Conservation (phyloP, 2,329 filamentous ascomycete species). For the Fusarium mexicanum region DNA sequence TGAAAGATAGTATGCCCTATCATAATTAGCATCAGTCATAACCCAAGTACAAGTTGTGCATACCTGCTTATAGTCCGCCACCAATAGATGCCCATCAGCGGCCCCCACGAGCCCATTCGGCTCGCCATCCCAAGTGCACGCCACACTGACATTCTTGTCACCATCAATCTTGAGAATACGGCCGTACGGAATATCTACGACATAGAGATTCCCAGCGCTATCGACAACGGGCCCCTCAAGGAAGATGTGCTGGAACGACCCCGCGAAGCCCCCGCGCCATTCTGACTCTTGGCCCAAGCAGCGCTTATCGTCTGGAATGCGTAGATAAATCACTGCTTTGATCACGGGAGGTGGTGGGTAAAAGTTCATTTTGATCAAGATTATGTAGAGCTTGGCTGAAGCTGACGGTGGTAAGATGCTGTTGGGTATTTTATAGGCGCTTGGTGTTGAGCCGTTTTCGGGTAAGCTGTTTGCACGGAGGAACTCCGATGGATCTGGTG, state of each 20-base stretch:
- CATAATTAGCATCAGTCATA: neutral
- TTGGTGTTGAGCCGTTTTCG: no score
- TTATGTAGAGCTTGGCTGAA: neutral
- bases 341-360: conserved; percentile 47
- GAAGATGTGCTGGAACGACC: conserved; percentile 51
- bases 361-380: conserved; percentile 45
- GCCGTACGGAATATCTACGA: conserved; percentile 54
- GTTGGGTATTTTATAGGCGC: neutral
- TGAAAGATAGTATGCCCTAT: conserved; percentile 51
- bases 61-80: conserved; percentile 56
- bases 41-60: neutral
- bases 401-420: rapidly evolving
- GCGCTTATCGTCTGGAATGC: conserved; percentile 49
- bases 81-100: conserved; percentile 46
- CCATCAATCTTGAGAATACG: conserved; percentile 49
- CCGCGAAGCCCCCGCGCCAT: conserved; percentile 51
- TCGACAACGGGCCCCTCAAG: conserved; percentile 51
- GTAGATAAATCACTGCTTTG: conserved; percentile 48
- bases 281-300: conserved; percentile 48
- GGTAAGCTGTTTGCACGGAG: neutral
- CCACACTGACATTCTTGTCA: conserved; percentile 44
- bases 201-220: conserved; percentile 47
- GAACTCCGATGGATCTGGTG: neutral
- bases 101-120: conserved; percentile 52
- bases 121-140: conserved; percentile 52